Evolutionary conservation across 768 basidiomycete genomes (phyloP), one percentile per base, ranked within the genome.

Genomic region (Naematelia aurantialba): DNA sequence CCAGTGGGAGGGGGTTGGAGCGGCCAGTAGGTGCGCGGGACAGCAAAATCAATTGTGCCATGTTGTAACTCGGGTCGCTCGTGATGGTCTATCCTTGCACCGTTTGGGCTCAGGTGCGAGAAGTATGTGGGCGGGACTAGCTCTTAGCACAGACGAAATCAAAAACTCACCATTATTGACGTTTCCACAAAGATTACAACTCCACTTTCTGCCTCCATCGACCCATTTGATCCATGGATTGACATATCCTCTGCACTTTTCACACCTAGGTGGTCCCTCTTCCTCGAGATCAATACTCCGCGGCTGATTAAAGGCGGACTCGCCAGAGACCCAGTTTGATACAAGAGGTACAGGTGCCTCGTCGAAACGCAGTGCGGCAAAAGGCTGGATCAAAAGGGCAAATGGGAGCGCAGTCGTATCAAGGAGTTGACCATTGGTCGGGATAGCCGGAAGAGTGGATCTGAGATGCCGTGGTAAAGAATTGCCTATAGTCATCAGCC

Each of bases 141-240:
- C 1, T 25, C 21, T 48, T 34, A 61, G 56, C 52, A 49, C 29
- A 24, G 27, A 11, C 31, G 11, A 24, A 52, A 31, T 11, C 24
- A 17, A 44, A 17, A n/a, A 71, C 87, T 66, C 65, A 93, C 94
- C 92, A 80, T 85, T 82, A n/a, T 89, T 91, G 70, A 88, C 84
- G 64, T 85, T 83, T 1, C 80, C 78, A 78, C 96, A 99, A 14
- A 99, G 74, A 80, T 98, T 98, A 75, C 96, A 99, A 67, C 82
- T 85, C 90, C 93, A 99, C 65, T 82, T 84, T 59, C 82, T 82
- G 4, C 96, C 96, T 2, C 89, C 89, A 8, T 87, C 83, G 19
- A 83, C 78, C 85, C 90, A 99, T 24, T 80, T 80, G 75, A 87
- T 91, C 91, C 91, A 98, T 0, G 92, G 88, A 71, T 97, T 98